A percentile compares a stretch with the other conserved stretches of the same genome.
Conservation (phyloP, 2,329 filamentous ascomycete species). For the Blastomyces silverae region DNA sequence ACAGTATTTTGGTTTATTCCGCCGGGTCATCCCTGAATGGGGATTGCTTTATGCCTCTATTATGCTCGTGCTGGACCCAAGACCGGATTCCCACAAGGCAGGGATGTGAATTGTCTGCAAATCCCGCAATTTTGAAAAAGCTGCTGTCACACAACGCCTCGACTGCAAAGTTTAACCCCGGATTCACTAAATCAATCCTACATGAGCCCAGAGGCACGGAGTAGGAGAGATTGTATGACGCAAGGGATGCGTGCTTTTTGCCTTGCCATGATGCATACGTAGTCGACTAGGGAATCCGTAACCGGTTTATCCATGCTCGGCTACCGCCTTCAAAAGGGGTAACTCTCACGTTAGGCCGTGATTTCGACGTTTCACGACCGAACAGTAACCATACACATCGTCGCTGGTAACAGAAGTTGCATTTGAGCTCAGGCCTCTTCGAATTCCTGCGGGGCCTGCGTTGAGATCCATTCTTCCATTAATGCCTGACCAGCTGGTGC, state of each 20-base stretch:
- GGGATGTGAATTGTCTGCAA: background rate
- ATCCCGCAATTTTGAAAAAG: background rate
- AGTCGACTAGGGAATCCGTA: background rate
- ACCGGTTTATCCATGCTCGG: background rate
- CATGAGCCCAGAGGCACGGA: background rate
- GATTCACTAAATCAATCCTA: background rate
- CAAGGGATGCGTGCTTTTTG: background rate
- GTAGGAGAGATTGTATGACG: background rate
- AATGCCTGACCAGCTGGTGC: conserved; percentile 52
- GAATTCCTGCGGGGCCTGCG: conserved; percentile 49
- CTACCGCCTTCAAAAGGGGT: background rate
- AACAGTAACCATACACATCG: background rate
- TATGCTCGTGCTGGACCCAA: background rate
- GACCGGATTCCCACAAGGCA: background rate
- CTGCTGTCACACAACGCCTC: background rate
- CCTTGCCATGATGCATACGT: background rate
- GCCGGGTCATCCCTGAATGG: too few relatives aligned
- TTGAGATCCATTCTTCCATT: conserved; percentile 85
- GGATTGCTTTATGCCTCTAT: background rate
- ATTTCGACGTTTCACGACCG: background rate
- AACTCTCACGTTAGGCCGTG: background rate
- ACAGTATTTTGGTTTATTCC: too few relatives aligned
- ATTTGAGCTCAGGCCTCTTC: conserved; percentile 31
- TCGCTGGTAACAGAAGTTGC: background rate
- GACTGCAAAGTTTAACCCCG: background rate